These are phyloP conservation scores for Acephala macrosclerotiorum DNA, from an alignment of 2,329 filamentous ascomycete species.

Conservation along the genomic window DNA sequence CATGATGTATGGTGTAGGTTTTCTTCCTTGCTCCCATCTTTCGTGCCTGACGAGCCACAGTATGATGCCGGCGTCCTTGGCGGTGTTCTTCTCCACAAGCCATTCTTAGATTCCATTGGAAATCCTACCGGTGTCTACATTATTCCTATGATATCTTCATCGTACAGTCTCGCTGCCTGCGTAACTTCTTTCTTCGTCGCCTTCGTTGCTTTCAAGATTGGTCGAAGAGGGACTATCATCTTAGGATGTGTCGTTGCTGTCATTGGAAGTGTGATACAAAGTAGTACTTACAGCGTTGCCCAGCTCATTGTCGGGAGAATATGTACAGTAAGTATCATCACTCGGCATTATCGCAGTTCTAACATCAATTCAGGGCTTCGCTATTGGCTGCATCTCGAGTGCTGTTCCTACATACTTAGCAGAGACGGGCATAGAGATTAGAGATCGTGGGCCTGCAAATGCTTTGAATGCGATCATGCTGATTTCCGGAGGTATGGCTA, in stretches of 20 bases:
- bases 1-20: slow-evolving; percentile 5
- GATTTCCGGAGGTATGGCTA: background rate
- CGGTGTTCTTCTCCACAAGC: slow-evolving; percentile 34
- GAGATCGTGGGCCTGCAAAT: slow-evolving; percentile 41
- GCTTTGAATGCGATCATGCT: slow-evolving; percentile 15
- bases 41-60: background rate
- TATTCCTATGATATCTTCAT: slow-evolving; percentile 38
- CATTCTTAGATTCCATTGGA: slow-evolving; percentile 36
- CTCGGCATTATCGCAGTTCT: background rate
- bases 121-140: slow-evolving; percentile 33
- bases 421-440: slow-evolving; percentile 33
- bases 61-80: slow-evolving; percentile 41
- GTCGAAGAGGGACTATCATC: slow-evolving; percentile 31
- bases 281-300: slow-evolving; percentile 40
- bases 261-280: slow-evolving; percentile 42
- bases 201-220: slow-evolving; percentile 40
- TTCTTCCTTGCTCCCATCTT: background rate
- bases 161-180: slow-evolving; percentile 33
- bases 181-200: slow-evolving; percentile 39
- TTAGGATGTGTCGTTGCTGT: slow-evolving; percentile 41
- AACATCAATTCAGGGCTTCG: slow-evolving; percentile 29
- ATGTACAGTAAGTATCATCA: background rate
- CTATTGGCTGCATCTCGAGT: slow-evolving; percentile 39
- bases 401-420: slow-evolving; percentile 44
- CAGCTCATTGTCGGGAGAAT: slow-evolving; percentile 42